phyloP scores from a whole-genome alignment of 805 yeast genomes.

The Torulaspora franciscae region DNA sequence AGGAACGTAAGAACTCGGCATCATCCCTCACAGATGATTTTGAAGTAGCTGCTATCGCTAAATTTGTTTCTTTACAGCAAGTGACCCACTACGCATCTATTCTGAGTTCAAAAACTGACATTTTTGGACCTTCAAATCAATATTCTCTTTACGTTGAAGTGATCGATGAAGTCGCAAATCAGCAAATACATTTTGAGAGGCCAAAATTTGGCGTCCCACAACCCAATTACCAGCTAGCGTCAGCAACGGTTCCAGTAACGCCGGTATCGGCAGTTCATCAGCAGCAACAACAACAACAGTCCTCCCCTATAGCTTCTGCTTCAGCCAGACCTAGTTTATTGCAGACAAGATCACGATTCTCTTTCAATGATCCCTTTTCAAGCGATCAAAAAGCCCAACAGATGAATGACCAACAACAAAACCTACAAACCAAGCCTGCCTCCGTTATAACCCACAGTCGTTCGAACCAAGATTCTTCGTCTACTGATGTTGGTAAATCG shows the following conservation, averaged over 20 bases:
- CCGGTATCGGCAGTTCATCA: constrained; percentile 11
- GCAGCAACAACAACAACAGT: constrained; percentile 17
- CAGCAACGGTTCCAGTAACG: constrained; percentile 9
- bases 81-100: constrained; percentile 43
- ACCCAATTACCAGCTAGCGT: constrained; percentile 12
- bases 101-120: constrained; percentile 38
- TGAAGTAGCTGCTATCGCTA: constrained; percentile 41
- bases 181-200: constrained; percentile 25
- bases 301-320: constrained; percentile 28
- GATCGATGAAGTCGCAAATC: constrained; percentile 35
- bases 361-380: constrained; percentile 62
- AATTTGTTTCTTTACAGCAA: constrained; percentile 41
- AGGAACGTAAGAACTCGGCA: constrained; percentile 18
- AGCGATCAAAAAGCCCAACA: constrained; percentile 23
- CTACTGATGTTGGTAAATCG: constrained; percentile 41
- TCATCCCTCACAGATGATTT: constrained; percentile 11
- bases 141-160: constrained; percentile 40
- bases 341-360: constrained; percentile 59
- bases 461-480: constrained; percentile 15
- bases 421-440: constrained; percentile 7
- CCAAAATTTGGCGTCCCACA: constrained; percentile 16
- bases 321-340: constrained; percentile 52
- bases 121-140: constrained; percentile 48
- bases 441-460: constrained; percentile 12
- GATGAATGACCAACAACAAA: constrained; percentile 17